Evolutionary conservation across 2,329 filamentous ascomycete genomes (phyloP), one percentile per base, ranked within the genome.

Genomic region (Dothideomycetes sp.): DNA sequence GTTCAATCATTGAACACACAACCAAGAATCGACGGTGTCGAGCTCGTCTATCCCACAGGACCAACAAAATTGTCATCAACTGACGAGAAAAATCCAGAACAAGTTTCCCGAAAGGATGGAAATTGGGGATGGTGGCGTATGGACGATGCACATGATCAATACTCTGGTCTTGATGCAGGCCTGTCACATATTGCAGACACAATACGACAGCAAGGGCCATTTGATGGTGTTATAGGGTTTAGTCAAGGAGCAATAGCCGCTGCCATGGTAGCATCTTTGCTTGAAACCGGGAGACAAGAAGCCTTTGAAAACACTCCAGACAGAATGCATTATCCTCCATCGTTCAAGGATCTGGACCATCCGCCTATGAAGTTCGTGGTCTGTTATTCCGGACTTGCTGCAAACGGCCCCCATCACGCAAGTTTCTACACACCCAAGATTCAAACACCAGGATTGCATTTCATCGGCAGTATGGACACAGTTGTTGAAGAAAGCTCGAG

Each of bases 161-260:
- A 94, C 61, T 68, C 71, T 4, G 74, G 78, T 0, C 61, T 95
- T 2, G 74, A 81, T 12, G 62, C 73, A 13, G 84, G 84, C 1
- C 70, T 95, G 51, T 62, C 57, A 0, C 56, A 64, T 2, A 62
- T 94, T 6, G 82, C 82, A 0, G 57, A 68, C 5, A 63, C 76
- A 0, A 73, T 93, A 18, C 60, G 64, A 19, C 69, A 73, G 2
- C 72, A 78, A 6, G 81, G 77, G 0, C 80, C 80, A 1, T 74
- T 89, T 30, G 84, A 89, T 54, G 86, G 80, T 6, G 80, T 89
- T 0, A 65, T 88, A 22, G 87, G 86, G 1, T 94, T 94, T 64
- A 83, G 77, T 47, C 86, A 94, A 63, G 86, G 86, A 13, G 86
- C 74, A 4, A 79, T 78, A 1, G 65, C 80, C 32, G 78, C 87